phyloP scores from a whole-genome alignment of 805 yeast genomes.

The Monosporozyma servazzii region DNA sequence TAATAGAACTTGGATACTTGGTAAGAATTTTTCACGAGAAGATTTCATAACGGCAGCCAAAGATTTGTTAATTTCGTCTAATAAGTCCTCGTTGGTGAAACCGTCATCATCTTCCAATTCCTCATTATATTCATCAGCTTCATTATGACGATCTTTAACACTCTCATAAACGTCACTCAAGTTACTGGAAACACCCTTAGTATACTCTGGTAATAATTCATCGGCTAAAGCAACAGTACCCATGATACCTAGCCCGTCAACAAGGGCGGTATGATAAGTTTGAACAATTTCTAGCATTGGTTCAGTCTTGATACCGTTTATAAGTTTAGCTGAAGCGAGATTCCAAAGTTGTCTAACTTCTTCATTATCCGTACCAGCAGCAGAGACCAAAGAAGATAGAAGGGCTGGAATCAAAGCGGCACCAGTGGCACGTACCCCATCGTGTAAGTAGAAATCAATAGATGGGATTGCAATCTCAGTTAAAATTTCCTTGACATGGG shows the following conservation, averaged over 20 bases:
- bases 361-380: conserved; percentile 42
- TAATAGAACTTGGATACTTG: conserved; percentile 53
- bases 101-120: conserved; percentile 82
- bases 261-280: conserved; percentile 65
- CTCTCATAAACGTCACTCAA: conserved; percentile 62
- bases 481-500: conserved; percentile 71
- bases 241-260: conserved; percentile 54
- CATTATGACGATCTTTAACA: conserved; percentile 60
- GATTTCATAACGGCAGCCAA: conserved; percentile 62
- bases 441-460: conserved; percentile 82
- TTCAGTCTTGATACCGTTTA: conserved; percentile 60
- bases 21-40: conserved; percentile 47
- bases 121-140: conserved; percentile 81
- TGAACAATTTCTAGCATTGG: conserved; percentile 78
- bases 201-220: conserved; percentile 46
- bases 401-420: conserved; percentile 76
- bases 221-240: conserved; percentile 54
- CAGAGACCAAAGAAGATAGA: conserved; percentile 48
- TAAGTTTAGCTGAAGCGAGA: conserved; percentile 54
- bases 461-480: conserved; percentile 79
- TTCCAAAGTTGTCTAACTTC: conserved; percentile 66
- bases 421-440: conserved; percentile 88
- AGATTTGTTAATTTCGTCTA: conserved; percentile 77
- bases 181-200: conserved; percentile 50
- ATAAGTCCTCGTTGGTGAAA: conserved; percentile 78